Percentiles rank a stretch among this genome's conserved stretches.
Evolutionary conservation across 2,329 filamentous ascomycete genomes (phyloP).

Genomic region (Chalaropsis ovoidea): DNA sequence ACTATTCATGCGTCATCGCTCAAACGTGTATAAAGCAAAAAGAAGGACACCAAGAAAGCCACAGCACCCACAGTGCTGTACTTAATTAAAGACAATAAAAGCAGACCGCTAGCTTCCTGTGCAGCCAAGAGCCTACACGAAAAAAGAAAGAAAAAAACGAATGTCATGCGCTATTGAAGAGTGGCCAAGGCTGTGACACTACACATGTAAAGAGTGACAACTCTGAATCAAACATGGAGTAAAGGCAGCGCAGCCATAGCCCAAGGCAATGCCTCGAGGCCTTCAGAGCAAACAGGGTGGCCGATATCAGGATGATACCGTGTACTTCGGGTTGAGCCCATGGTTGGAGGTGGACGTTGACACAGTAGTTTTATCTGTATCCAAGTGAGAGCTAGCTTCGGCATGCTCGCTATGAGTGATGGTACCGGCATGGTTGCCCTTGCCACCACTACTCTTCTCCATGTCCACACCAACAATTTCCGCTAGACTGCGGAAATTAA

Average conservation of each 20-base stretch:
- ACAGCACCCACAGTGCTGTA: neutral
- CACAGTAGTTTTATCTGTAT: neutral
- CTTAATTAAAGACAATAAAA: neutral
- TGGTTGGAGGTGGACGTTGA: slow-evolving; percentile 1
- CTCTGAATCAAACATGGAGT: neutral
- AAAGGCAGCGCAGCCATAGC: neutral
- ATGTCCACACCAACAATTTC: slow-evolving; percentile 65
- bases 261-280: neutral
- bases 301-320: slow-evolving; percentile 9
- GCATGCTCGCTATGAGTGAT: slow-evolving; percentile 20
- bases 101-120: neutral
- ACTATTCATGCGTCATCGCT: slow-evolving; percentile 12
- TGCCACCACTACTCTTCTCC: slow-evolving; percentile 14
- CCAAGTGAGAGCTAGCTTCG: slow-evolving; percentile 6
- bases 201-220: neutral
- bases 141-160: slow-evolving; percentile 5
- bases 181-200: neutral
- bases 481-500: slow-evolving; percentile 81
- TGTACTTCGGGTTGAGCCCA: neutral
- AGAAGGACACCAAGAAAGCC: neutral
- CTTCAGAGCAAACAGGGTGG: neutral
- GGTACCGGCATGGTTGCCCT: slow-evolving; percentile 15
- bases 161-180: neutral
- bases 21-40: slow-evolving; percentile 6
- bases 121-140: neutral